Percentiles rank a stretch among this genome's conserved stretches.
Evolutionary conservation across 1,139 yeast genomes (phyloP).

Genomic region (Nakaseomyces sp.): DNA sequence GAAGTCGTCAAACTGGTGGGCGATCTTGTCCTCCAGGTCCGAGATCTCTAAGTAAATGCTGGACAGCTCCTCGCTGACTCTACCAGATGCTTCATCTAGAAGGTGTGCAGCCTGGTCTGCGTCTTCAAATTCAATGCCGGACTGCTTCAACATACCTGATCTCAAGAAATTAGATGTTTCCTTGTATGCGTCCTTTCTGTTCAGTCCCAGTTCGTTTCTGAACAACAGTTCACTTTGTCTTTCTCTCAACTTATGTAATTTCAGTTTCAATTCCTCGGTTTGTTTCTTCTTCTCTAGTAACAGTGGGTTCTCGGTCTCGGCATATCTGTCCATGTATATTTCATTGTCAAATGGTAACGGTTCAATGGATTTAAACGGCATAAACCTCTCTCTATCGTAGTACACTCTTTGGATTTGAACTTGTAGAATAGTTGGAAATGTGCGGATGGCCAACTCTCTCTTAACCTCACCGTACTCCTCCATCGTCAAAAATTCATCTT

Average conservation of each 20-base stretch:
- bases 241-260: slow-evolving; percentile 39
- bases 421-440: slow-evolving; percentile 75
- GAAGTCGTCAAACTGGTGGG: slow-evolving; percentile 52
- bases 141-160: slow-evolving; percentile 32
- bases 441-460: slow-evolving; percentile 60
- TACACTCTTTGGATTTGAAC: slow-evolving; percentile 90
- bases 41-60: slow-evolving; percentile 36
- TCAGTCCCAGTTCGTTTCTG: slow-evolving; percentile 39
- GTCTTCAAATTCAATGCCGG: slow-evolving; percentile 32
- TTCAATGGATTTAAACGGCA: slow-evolving; percentile 74
- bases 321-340: slow-evolving; percentile 77
- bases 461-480: slow-evolving; percentile 63
- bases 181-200: slow-evolving; percentile 44
- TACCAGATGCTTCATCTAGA: slow-evolving; percentile 23
- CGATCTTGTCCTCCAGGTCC: slow-evolving; percentile 40
- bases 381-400: slow-evolving; percentile 63
- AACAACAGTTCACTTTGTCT: slow-evolving; percentile 38
- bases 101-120: slow-evolving; percentile 24
- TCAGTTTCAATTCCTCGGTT: slow-evolving; percentile 55
- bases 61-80: slow-evolving; percentile 35
- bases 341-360: slow-evolving; percentile 74
- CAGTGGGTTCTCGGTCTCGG: slow-evolving; percentile 59
- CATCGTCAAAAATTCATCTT: slow-evolving; percentile 55
- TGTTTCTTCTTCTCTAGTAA: slow-evolving; percentile 46
- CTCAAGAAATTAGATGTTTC: slow-evolving; percentile 52